Base-by-base conservation (phyloP, 305 asterid genomes). In the Rubia balearica region DNA sequence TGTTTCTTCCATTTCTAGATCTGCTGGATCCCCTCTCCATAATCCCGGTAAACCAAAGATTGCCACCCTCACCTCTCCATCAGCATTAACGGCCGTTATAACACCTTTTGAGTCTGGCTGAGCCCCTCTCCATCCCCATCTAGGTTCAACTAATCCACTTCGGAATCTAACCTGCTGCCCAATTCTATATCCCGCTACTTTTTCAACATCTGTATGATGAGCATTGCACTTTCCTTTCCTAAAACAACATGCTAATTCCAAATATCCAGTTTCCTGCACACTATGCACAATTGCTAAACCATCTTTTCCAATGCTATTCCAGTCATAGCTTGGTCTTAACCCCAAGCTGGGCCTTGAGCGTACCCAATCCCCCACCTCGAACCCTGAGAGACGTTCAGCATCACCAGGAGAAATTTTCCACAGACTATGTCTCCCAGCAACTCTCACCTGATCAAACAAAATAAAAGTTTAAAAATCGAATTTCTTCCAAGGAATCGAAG, bases 51-150 rank as follows among this genome's bases (percentile, higher is more conserved):
- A 79, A 75, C 97, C 91, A 38, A 78, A 80, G 75, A 93, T 85
- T 4, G 88, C 88, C 59, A 88, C 76, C 73, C 91, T 83, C 69
- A 91, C 92, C 84, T 91, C 98, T 65, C 98, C 96, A 75, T 89
- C 88, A 30, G 91, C 94, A 77, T 85, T 88, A 71, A 89, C 90
- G 24, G 83, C 75, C 61, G 90, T 83, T 73, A 90, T 78, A 72
- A 91, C 87, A 46, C 98, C 98, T 22, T 85, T 87, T 66, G 95
- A 88, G 79, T 83, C 79, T 22, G 81, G 78, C 62, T 78, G 85
- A 46, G 96, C 83, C 27, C 97, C 96, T 84, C 97, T 84, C 98
- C 98, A 93, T 69, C 98, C 96, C 98, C 98, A 90, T 77, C 97
- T 80, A 48, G 98, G 98, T 79, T 93, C 97, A 69, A 73, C 79